These are phyloP conservation scores for Caryocar brasiliense DNA, from an alignment of 441 rosid species.

Conservation along the genomic window DNA sequence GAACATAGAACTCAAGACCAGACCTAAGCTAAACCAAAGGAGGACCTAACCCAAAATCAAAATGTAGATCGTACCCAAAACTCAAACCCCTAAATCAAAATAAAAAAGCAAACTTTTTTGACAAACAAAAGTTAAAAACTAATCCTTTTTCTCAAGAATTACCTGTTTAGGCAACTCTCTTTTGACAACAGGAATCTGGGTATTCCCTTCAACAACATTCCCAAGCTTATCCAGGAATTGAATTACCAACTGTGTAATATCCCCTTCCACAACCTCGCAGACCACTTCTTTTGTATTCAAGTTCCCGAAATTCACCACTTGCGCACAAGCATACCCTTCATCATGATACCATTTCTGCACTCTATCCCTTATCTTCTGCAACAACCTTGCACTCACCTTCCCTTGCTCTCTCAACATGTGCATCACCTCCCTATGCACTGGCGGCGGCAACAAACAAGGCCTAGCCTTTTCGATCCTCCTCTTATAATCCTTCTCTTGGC, in stretches of 20 bases:
- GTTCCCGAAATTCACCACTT: slow-evolving; percentile 91
- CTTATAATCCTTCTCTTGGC: slow-evolving; percentile 78
- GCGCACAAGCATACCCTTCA: slow-evolving; percentile 92
- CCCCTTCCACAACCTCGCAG: slow-evolving; percentile 95
- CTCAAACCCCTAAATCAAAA: not conserved
- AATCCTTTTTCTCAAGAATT: not conserved
- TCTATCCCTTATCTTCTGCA: slow-evolving; percentile 88
- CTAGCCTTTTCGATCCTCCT: slow-evolving; percentile 70
- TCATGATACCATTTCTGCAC: slow-evolving; percentile 95
- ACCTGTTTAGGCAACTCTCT: slow-evolving; percentile 92
- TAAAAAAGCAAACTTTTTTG: too few species aligned
- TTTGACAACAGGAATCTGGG: slow-evolving; percentile 65
- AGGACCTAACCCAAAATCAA: too few species aligned
- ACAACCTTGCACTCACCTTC: slow-evolving; percentile 72
- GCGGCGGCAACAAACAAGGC: slow-evolving; percentile 58
- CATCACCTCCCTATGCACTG: slow-evolving; percentile 53
- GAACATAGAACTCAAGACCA: too few species aligned
- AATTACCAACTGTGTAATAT: slow-evolving; percentile 66
- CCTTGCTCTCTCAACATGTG: slow-evolving; percentile 66
- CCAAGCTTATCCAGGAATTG: slow-evolving; percentile 94
- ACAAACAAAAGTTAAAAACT: too few species aligned
- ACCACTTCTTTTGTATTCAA: slow-evolving; percentile 82
- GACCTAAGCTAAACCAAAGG: too few species aligned
- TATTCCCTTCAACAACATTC: slow-evolving; percentile 87
- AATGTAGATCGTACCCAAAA: not conserved